These are phyloP conservation scores for Actinomortierella ambigua DNA, from an alignment of 371 early-diverging fungal species.

Conservation along the genomic window DNA sequence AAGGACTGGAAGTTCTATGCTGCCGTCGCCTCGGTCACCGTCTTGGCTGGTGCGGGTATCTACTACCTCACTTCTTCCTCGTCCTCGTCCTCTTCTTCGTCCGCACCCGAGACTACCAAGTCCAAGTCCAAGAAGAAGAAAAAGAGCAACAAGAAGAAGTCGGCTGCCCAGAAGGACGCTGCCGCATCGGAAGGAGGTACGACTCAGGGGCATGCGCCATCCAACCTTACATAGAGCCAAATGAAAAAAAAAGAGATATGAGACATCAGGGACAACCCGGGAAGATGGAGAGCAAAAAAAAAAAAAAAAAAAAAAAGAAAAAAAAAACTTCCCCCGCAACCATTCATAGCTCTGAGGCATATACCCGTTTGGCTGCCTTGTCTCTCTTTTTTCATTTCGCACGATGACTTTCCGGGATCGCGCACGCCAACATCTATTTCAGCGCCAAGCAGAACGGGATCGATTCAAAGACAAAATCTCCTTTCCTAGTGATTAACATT, in stretches of 20 bases:
- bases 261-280: conserved; percentile 8
- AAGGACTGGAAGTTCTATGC: conserved; percentile 83
- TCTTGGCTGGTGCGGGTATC: conserved; percentile 68
- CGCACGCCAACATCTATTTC: not conserved
- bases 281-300: not conserved
- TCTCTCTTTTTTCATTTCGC: not conserved
- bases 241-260: not conserved
- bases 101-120: conserved; percentile 28
- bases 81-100: conserved; percentile 37
- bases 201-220: not conserved
- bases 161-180: conserved; percentile 26
- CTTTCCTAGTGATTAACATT: too few species aligned
- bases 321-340: too few species aligned
- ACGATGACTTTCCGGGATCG: conserved; percentile 30
- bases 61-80: conserved; percentile 63
- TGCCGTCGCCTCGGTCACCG: conserved; percentile 68
- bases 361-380: not conserved
- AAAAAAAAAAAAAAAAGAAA: too few species aligned
- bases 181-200: conserved; percentile 11
- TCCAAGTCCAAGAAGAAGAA: conserved; percentile 52
- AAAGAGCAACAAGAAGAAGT: conserved; percentile 51
- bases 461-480: too few species aligned
- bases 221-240: not conserved
- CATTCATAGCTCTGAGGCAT: conserved; percentile 10
- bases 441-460: not conserved